phyloP scores from a whole-genome alignment of 2,329 filamentous ascomycete species.

The Magnaporthales sp. region DNA sequence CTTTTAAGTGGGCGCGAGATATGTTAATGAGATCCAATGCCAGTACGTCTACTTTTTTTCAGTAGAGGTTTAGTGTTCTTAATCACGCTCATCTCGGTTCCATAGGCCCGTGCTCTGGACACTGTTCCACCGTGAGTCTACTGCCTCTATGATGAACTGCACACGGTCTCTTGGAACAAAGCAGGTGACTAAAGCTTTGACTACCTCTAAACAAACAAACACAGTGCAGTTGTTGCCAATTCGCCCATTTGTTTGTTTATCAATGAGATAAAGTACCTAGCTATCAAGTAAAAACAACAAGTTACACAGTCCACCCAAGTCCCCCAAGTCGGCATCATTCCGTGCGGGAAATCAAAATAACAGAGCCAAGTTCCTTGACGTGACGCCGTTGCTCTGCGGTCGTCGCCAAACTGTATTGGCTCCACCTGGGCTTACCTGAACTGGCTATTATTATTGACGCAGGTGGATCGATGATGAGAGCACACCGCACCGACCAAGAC shows the following conservation, averaged over 20 bases:
- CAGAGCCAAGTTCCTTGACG: not conserved
- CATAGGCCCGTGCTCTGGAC: not conserved
- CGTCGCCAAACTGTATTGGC: not conserved
- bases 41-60: not conserved
- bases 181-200: not conserved
- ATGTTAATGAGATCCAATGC: not conserved
- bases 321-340: not conserved
- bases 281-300: not conserved
- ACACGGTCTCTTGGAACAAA: not conserved
- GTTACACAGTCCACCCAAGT: not conserved
- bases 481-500: not conserved
- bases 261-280: not conserved
- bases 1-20: not conserved
- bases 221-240: not conserved
- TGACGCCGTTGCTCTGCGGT: conserved; percentile 2
- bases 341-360: not conserved
- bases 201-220: not conserved
- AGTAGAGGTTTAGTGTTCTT: not conserved
- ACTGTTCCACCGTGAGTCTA: not conserved
- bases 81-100: not conserved
- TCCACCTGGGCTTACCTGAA: conserved; percentile 3
- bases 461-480: not conserved
- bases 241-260: not conserved
- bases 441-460: conserved; percentile 5
- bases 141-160: not conserved